These are phyloP conservation scores for Leccinum arenicola DNA, from an alignment of 768 basidiomycete species.

Conservation along the genomic window DNA sequence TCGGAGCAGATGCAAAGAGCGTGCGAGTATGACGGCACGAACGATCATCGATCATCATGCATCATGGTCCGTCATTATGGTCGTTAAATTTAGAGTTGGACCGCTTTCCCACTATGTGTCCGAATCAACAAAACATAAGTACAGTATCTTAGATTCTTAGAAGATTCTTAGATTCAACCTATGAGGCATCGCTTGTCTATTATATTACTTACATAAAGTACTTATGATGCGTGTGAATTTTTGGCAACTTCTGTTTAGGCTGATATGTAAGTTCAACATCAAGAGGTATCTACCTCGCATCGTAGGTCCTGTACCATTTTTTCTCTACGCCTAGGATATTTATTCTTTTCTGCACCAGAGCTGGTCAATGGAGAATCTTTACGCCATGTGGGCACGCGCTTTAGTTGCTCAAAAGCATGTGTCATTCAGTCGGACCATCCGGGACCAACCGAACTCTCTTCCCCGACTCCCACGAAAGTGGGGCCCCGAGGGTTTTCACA, in stretches of 20 bases:
- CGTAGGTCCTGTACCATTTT: slow-evolving; percentile 41
- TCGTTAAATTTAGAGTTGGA: slow-evolving; percentile 2
- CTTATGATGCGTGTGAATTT: slow-evolving; percentile 18
- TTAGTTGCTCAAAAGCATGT: slow-evolving; percentile 42
- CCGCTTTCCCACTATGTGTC: slow-evolving; percentile 12
- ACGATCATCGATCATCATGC: too few species aligned
- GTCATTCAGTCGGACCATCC: slow-evolving; percentile 51
- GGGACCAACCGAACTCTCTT: slow-evolving; percentile 56
- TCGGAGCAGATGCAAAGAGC: slow-evolving; percentile 28
- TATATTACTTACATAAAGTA: too few species aligned
- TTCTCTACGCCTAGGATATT: not conserved
- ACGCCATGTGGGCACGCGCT: slow-evolving; percentile 84
- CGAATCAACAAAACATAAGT: too few species aligned
- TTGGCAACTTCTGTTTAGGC: not conserved
- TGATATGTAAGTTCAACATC: slow-evolving; percentile 39
- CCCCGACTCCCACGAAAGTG: slow-evolving; percentile 3
- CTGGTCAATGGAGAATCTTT: slow-evolving; percentile 87
- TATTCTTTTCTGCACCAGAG: slow-evolving; percentile 49
- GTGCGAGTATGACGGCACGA: slow-evolving; percentile 5
- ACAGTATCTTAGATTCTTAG: too few species aligned
- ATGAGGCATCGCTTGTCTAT: slow-evolving; percentile 76
- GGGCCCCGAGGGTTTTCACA: too few species aligned
- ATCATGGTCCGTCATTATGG: slow-evolving; percentile 2
- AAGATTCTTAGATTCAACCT: slow-evolving; percentile 25
- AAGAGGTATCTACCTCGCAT: slow-evolving; percentile 73